Base-by-base conservation (phyloP, 2,329 filamentous ascomycete genomes). In the Ophiostoma himal-ulmi region DNA sequence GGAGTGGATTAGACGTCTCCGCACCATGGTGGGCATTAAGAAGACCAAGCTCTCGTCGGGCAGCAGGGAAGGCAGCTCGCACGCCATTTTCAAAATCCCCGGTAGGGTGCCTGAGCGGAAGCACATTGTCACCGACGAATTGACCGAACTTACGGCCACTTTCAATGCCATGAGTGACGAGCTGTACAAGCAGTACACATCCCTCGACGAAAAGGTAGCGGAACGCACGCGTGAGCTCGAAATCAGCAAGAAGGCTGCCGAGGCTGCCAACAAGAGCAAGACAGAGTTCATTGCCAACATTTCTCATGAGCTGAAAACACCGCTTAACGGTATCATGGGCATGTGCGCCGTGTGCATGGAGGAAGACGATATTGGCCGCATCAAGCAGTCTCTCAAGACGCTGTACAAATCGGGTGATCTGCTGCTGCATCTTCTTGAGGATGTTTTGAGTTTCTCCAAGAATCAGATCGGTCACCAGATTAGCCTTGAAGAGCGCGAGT, bases 201-300 rank as follows among this genome's bases (percentile, higher is more conserved):
- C 88, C 13, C 82, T 97, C 0, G 94, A 97, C 78, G 89, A 94
- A 70, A 90, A 94, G 75, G 94, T 97, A 0, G 87, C 87, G 7
- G 89, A 94, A 77, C 85, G 94, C 70, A 97, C 94, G 0, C 87
- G 87, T 48, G 91, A 97, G 78, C 83, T 97, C 0, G 93, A 96
- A 76, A 87, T 92, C 72, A 96, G 91, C 81, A 97, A 97, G 78
- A 92, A 93, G 80, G 92, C 93, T 1, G 94, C 94, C 1, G 94
- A 97, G 79, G 91, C 92, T n/a, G 94, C 94, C 3, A 97, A 97
- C 75, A 92, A 97, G 80, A 96, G 92, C 83, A 99, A 99, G 81
- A 98, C 95, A 0, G 83, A 98, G 10, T 98, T 98, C 81, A 96
- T 99, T 73, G 95, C 95, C 22, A 98, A 98, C 76, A 97, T 98